Base-by-base conservation (phyloP, 1,139 yeast genomes). In the Suhomyces chickasaworum region DNA sequence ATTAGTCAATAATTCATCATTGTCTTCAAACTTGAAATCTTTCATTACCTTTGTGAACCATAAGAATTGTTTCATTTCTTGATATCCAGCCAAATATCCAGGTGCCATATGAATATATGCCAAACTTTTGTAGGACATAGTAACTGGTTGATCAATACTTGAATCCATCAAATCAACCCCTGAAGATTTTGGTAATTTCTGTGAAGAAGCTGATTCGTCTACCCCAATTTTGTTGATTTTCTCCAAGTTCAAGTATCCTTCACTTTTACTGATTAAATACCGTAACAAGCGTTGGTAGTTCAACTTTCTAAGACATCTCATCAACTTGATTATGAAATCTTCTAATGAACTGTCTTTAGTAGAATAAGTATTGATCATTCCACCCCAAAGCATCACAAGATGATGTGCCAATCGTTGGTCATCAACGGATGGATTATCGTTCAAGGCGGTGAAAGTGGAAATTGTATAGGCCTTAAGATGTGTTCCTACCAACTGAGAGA, bases 11-110 rank as follows among this genome's bases (percentile, higher is more conserved):
- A 55, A 42, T 8, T 20, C 39, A 7, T 55, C 59, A 44, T 56
- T 58, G 33, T 53, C 45, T 10, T 53, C 52, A 32, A 65, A 55
- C 18, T 52, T 52, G 67, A 69, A 70, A 6, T 49, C 54, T 42
- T 52, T 59, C 57, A 71, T 66, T 18, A 58, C 52, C 9, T 54
- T 45, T 45, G 64, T 58, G 41, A 70, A 56, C 71, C 71, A 71
- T 35, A 65, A 56, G 41, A 61, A 66, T 39, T 62, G 64, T 52
- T 68, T 69, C 46, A 67, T 46, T 16, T 52, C 49, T 17, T 40
- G 36, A 17, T 41, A 46, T 6, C 45, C 44, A 8, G 39, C 32
- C 20, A 45, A 42, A 6, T 40, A 41, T 2, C 39, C 38, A 10
- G 50, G 21, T n/a, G 49, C 34, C 27, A 52, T 41, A 34, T 41